Evolutionary conservation across 495 filamentous ascomycete genomes (phyloP).

Genomic region (Platismatia glauca): DNA sequence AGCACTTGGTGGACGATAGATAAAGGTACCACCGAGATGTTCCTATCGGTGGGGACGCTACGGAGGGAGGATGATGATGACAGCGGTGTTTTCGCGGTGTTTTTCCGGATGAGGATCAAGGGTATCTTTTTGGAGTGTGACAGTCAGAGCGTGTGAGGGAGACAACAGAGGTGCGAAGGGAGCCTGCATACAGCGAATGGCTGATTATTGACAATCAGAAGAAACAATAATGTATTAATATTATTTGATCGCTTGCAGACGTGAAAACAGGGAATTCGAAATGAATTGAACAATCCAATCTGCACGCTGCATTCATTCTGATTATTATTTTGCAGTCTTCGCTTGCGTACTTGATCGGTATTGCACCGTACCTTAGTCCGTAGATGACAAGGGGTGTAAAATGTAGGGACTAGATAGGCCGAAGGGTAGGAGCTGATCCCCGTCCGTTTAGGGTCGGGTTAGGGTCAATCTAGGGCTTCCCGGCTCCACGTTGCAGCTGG

Average conservation of each 20-base stretch:
- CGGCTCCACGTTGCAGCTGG: conserved; percentile 4
- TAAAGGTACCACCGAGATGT: conserved; percentile 1
- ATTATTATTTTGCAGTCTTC: too few species aligned
- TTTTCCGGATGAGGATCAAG: background rate
- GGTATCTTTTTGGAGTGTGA: background rate
- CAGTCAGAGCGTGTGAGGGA: too few species aligned
- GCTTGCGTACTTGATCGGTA: background rate
- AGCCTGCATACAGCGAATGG: background rate
- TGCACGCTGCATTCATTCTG: too few species aligned
- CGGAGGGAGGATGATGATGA: background rate
- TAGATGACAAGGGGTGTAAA: conserved; percentile 2
- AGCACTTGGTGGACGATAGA: too few species aligned
- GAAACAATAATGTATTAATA: too few species aligned
- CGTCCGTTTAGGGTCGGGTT: background rate
- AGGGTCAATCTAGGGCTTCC: background rate
- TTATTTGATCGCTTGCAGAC: background rate
- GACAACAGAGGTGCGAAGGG: background rate
- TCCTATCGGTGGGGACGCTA: background rate
- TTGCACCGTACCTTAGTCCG: too few species aligned
- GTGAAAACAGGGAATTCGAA: background rate
- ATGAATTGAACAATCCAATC: too few species aligned
- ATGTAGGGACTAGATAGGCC: too few species aligned
- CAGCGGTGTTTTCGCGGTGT: background rate
- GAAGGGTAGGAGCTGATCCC: background rate
- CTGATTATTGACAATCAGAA: too few species aligned